Percentiles rank a stretch among this genome's conserved stretches.
phyloP scores from a whole-genome alignment of 2,329 filamentous ascomycete genomes.

The Knufia petricola region DNA sequence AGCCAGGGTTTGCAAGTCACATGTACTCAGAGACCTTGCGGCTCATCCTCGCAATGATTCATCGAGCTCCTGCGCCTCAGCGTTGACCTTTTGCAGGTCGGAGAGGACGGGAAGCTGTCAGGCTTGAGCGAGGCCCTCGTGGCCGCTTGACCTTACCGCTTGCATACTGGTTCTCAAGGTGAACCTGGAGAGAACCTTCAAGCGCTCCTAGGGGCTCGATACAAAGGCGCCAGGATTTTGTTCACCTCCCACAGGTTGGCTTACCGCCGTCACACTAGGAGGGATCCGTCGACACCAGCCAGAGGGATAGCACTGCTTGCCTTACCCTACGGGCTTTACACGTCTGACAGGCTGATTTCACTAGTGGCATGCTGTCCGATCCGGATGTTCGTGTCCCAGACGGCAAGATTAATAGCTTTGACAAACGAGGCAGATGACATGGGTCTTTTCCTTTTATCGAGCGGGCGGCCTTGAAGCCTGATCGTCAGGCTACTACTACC shows the following conservation, averaged over 20 bases:
- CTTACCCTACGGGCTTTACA: slow-evolving; percentile 26
- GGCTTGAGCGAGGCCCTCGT: slow-evolving; percentile 26
- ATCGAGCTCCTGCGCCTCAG: slow-evolving; percentile 12
- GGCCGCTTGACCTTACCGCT: slow-evolving; percentile 26
- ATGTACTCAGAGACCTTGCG: slow-evolving; percentile 8
- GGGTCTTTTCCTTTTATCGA: too few relatives aligned
- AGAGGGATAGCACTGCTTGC: slow-evolving; percentile 11
- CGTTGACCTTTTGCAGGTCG: slow-evolving; percentile 19
- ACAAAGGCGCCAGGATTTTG: slow-evolving; percentile 23
- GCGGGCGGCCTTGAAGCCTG: too few relatives aligned
- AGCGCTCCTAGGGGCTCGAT: slow-evolving; percentile 10
- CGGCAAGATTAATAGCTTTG: background rate
- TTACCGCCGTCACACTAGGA: slow-evolving; percentile 24
- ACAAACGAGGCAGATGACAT: too few relatives aligned
- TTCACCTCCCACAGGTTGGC: slow-evolving; percentile 23
- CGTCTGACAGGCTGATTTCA: slow-evolving; percentile 23
- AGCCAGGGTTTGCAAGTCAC: slow-evolving; percentile 12
- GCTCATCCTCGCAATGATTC: slow-evolving; percentile 13
- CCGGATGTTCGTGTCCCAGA: too few relatives aligned
- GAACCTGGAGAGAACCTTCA: slow-evolving; percentile 15
- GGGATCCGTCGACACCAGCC: background rate
- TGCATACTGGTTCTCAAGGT: slow-evolving; percentile 26
- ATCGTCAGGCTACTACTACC: too few relatives aligned
- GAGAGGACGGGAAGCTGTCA: slow-evolving; percentile 13
- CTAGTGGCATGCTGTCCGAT: too few relatives aligned